Base-by-base conservation (phyloP, 2,329 filamentous ascomycete genomes). In the Colletotrichum sp. region DNA sequence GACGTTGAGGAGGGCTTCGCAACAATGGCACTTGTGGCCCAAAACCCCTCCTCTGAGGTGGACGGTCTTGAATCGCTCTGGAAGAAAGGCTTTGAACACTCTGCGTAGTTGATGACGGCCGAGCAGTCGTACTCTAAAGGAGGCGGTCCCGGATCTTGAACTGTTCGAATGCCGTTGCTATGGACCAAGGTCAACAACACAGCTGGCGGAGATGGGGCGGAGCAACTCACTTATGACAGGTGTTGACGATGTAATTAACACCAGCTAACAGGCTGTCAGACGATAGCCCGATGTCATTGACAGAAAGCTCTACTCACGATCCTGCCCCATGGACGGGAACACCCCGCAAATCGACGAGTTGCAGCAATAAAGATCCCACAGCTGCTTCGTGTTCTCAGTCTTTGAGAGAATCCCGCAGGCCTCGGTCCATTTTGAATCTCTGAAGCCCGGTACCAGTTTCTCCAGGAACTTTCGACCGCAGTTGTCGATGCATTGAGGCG, bases 291-390 rank as follows among this genome's bases (percentile, higher is more conserved):
- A 66, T 32, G 16, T 18, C 34, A 18, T 68, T 79, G 76, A 63
- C 18, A 68, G 34, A 36, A 21, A 36, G 6, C 66, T 68, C 32
- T 44, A 87, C 87, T 84, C 80, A 88, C 90, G 89, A 80, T 90
- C 88, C 80, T 88, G 85, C 8, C 80, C 80, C 16, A 79, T 80
- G 55, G 76, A 79, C 13, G 36, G 68, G 65, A 59, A 63, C 60
- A 91, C 88, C 32, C 89, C 89, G 79, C 89, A 91, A 65, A 84
- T 84, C 67, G 84, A 85, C 65, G 85, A 84, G 79, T 90, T 88
- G 80, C 90, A 90, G 81, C 88, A 89, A 79, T 91, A 91, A 26
- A 91, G 82, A 55, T 82, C 80, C 84, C 85, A 87, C 13, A 76
- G 74, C 30, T 80, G 79, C 67, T 80, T 79, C 36, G 81, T 77